These are phyloP conservation scores for Moricandia moricandioides DNA, from an alignment of 345 rosid genomes.

Conservation along the genomic window DNA sequence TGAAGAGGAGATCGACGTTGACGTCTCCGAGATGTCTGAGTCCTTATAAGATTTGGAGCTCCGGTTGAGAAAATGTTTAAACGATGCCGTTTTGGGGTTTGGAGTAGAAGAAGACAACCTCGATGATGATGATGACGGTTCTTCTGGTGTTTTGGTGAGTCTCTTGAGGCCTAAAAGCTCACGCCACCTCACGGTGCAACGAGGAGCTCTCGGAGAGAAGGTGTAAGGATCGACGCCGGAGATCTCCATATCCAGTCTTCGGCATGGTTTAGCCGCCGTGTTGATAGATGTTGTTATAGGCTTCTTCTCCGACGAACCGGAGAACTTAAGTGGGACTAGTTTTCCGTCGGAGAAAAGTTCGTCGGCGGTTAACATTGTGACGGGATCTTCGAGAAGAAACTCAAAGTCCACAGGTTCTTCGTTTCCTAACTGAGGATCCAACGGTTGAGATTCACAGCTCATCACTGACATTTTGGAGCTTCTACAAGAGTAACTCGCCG, in stretches of 20 bases:
- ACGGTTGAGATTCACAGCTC: slow-evolving; percentile 26
- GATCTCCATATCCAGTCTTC: slow-evolving; percentile 45
- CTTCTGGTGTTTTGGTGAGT: slow-evolving; percentile 40
- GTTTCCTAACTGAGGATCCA: slow-evolving; percentile 23
- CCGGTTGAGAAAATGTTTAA: slow-evolving; percentile 70
- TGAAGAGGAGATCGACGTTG: slow-evolving; percentile 59
- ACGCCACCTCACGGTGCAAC: slow-evolving; percentile 89
- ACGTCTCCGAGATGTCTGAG: slow-evolving; percentile 51
- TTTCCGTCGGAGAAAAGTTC: slow-evolving; percentile 88
- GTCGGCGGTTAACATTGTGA: slow-evolving; percentile 85
- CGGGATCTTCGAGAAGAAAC: slow-evolving; percentile 85
- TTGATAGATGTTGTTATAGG: slow-evolving; percentile 14
- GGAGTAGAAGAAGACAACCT: slow-evolving; percentile 28
- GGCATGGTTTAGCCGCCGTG: slow-evolving; percentile 40
- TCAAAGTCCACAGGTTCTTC: slow-evolving; percentile 67
- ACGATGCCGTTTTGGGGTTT: slow-evolving; percentile 47
- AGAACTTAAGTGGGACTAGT: slow-evolving; percentile 69
- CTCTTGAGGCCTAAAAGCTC: slow-evolving; percentile 76
- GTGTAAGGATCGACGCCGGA: slow-evolving; percentile 50
- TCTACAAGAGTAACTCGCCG: slow-evolving; percentile 49
- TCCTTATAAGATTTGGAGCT: slow-evolving; percentile 63
- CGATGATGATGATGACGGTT: slow-evolving; percentile 27
- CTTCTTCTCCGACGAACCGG: slow-evolving; percentile 33
- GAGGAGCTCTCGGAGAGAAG: slow-evolving; percentile 80
- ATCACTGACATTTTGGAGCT: slow-evolving; percentile 35